Percentiles rank a stretch among this genome's conserved stretches.
These are phyloP conservation scores for Pseudonitzschia pungens DNA, from an alignment of 108 stramenopile genomes.

Conservation along the genomic window DNA sequence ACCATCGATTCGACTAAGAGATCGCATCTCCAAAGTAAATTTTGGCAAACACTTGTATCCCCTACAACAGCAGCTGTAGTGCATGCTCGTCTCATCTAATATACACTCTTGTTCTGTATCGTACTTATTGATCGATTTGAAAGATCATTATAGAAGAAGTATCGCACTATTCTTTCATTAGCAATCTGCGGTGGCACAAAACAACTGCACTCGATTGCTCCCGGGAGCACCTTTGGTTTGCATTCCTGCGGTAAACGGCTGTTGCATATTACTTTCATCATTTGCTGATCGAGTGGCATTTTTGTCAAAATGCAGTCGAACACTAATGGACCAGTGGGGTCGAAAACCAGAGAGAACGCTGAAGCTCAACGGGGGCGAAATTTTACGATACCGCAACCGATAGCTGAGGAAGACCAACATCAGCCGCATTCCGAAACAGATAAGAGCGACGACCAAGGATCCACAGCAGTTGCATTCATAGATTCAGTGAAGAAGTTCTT, in stretches of 20 bases:
- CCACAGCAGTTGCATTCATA: background rate
- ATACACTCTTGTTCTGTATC: background rate
- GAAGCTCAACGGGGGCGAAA: conserved; percentile 6
- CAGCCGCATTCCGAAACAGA: background rate
- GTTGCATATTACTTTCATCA: too few relatives aligned
- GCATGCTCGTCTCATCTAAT: background rate
- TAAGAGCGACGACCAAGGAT: background rate
- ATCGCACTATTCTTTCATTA: background rate
- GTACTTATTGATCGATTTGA: background rate
- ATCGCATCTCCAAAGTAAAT: too few relatives aligned
- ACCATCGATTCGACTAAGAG: background rate
- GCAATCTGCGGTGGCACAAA: background rate
- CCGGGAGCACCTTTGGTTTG: background rate
- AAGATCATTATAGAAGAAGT: too few relatives aligned
- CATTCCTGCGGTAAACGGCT: background rate
- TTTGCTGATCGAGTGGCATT: background rate
- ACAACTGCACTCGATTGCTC: background rate
- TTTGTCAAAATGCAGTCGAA: background rate
- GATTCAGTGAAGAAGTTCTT: conserved; percentile 25
- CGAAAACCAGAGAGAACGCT: background rate
- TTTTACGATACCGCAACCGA: conserved; percentile 16
- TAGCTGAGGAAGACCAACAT: conserved; percentile 11
- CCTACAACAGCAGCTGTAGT: background rate
- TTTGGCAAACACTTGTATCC: background rate
- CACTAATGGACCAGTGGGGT: background rate